These are phyloP conservation scores for Leishmania braziliensis DNA, from an alignment of 208 protist genomes.

Conservation along the genomic window DNA sequence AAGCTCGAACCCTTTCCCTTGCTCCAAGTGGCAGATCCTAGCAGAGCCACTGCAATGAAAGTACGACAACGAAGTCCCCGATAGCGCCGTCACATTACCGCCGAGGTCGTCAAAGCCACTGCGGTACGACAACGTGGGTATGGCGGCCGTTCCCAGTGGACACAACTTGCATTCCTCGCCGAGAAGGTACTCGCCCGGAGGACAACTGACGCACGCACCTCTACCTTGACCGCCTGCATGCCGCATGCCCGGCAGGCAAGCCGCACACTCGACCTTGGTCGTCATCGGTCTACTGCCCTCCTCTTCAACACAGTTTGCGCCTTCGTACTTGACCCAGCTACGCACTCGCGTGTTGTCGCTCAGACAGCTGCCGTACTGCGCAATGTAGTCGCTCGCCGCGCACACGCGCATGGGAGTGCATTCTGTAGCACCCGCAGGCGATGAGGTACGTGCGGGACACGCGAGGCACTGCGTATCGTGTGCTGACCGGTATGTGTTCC, in stretches of 20 bases:
- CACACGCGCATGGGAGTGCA: neutral
- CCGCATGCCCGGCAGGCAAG: conserved; percentile 19
- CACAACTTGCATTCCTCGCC: neutral
- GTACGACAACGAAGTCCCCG: neutral
- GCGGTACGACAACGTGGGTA: neutral
- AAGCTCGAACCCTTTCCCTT: conserved; percentile 1
- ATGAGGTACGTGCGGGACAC: neutral
- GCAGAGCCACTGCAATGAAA: neutral
- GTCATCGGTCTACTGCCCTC: neutral
- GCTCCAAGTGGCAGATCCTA: neutral
- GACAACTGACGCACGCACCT: neutral
- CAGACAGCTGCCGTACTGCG: neutral
- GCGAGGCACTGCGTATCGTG: neutral
- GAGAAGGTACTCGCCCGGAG: neutral
- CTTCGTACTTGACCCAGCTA: neutral
- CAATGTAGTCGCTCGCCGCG: neutral
- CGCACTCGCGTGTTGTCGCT: conserved; percentile 9
- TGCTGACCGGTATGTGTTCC: neutral
- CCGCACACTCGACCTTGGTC: conserved; percentile 6
- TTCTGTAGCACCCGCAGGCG: neutral
- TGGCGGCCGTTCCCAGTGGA: conserved; percentile 9
- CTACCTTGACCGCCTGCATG: neutral
- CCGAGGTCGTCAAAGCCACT: conserved; percentile 10
- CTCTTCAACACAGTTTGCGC: neutral
- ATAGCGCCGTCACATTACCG: neutral